phyloP scores from a whole-genome alignment of 116 monocot species.

The Iris pallida region DNA sequence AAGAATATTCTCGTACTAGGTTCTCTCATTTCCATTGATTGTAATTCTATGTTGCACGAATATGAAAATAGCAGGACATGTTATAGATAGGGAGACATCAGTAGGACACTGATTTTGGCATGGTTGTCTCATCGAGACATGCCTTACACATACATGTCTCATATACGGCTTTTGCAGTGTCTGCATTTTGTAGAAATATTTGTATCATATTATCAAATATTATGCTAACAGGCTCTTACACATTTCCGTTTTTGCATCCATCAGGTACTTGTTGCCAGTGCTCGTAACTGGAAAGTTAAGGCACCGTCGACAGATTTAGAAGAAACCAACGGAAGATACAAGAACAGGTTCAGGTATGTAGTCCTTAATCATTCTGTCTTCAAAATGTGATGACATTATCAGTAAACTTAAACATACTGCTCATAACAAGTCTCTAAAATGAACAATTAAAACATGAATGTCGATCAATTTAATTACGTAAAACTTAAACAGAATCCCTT shows the following conservation, averaged over 20 bases:
- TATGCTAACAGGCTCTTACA: neutral
- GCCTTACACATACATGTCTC: too few relatives aligned
- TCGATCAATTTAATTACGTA: neutral
- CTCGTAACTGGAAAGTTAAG: constrained; percentile 2
- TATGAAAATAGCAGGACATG: too few relatives aligned
- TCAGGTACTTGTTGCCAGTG: constrained; percentile 15
- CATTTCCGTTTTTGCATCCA: neutral
- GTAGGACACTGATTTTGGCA: too few relatives aligned
- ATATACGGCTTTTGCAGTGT: too few relatives aligned
- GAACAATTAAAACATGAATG: neutral
- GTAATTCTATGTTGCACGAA: too few relatives aligned
- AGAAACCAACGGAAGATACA: neutral
- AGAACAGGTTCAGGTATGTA: constrained; percentile 18
- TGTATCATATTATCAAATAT: neutral
- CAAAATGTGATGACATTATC: too few relatives aligned
- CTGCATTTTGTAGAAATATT: neutral
- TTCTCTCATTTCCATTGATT: too few relatives aligned
- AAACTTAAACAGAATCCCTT: neutral
- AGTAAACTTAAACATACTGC: too few relatives aligned
- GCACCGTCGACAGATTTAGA: neutral
- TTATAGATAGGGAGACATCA: too few relatives aligned
- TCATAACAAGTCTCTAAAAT: too few relatives aligned
- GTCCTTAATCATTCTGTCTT: neutral
- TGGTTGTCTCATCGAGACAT: too few relatives aligned
- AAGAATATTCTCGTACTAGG: too few relatives aligned